Conservation (phyloP, 2,329 filamentous ascomycete genomes). For the Paecilomyces niveus region DNA sequence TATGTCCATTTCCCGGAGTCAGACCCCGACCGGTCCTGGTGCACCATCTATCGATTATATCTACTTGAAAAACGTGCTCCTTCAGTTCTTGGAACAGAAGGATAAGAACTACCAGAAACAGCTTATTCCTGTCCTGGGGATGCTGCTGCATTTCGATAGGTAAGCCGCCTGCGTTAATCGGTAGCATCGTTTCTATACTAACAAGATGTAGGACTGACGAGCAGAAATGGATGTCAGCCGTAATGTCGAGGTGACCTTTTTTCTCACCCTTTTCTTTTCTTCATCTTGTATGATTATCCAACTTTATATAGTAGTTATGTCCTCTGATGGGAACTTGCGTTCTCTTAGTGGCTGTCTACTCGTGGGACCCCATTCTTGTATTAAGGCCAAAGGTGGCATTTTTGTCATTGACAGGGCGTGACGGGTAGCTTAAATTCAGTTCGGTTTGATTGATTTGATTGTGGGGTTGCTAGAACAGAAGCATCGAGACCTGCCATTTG, state of each 20-base stretch:
- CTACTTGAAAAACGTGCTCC: conserved; percentile 59
- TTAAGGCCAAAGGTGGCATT: not conserved
- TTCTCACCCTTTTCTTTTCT: not conserved
- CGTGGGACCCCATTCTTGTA: not conserved
- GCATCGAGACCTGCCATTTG: not conserved
- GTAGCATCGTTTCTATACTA: conserved; percentile 1
- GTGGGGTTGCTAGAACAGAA: not conserved
- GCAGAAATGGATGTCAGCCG: conserved; percentile 77
- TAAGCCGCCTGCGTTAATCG: conserved; percentile 25
- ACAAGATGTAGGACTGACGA: conserved; percentile 57
- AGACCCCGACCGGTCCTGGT: conserved; percentile 28
- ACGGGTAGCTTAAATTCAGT: not conserved
- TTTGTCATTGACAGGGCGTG: not conserved
- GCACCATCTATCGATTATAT: conserved; percentile 48
- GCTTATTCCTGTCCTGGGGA: conserved; percentile 58
- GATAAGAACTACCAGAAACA: conserved; percentile 63
- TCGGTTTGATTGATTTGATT: not conserved
- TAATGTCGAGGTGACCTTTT: conserved; percentile 45
- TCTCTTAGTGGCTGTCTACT: not conserved
- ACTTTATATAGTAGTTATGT: not conserved
- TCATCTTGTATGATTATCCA: not conserved
- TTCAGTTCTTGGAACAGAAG: conserved; percentile 60
- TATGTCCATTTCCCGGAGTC: conserved; percentile 24
- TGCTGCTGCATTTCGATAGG: conserved; percentile 60
- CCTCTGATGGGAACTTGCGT: not conserved